Base-by-base conservation (phyloP, 176 grass and related monocot genomes). In the Oryza punctata region DNA sequence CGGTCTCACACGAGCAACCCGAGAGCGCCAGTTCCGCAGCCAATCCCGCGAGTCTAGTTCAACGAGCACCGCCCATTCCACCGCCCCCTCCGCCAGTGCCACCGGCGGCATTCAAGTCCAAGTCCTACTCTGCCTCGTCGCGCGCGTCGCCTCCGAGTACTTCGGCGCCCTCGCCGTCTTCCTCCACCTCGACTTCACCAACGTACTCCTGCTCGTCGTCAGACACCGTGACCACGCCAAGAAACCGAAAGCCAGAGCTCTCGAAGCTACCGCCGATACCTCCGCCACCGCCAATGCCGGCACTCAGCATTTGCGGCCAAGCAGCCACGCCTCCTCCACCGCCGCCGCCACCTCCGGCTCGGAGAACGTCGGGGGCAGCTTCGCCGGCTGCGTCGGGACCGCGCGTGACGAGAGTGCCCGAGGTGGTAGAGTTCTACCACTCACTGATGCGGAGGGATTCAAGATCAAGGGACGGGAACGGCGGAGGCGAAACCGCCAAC, bases 371-470 rank as follows among this genome's bases (percentile, higher is more conserved):
- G 4, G 84, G 76, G 67, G 75, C 81, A 19, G 57, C 63, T 3
- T 63, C 87, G 5, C 41, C 78, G 23, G 24, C 79, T 25, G 25
- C 72, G 45, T 50, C 81, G 9, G 84, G 82, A 28, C 37, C 85
- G 8, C 86, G 87, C 84, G 97, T 99, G 11, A 63, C 83, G 87
- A 87, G 97, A 40, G 91, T 85, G 28, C 97, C 97, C 0, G 97
- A 99, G 81, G 97, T 99, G 45, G 97, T 96, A 4, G 97, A 99
- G 86, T 99, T 99, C 87, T 99, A 99, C 88, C 97, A 99, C 74
- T 99, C 97, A 1, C 14, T 99, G 24, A 99, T 96, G 97, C 88
- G 93, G 54, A 76, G 97, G 67, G 93, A 96, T 29, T 92, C 97
- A 4, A 96, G 76, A 79, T 57, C 52, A 14, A 70, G 86, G 70